These are phyloP conservation scores for Pythium brassicae DNA, from an alignment of 352 stramenopile genomes.

Conservation along the genomic window DNA sequence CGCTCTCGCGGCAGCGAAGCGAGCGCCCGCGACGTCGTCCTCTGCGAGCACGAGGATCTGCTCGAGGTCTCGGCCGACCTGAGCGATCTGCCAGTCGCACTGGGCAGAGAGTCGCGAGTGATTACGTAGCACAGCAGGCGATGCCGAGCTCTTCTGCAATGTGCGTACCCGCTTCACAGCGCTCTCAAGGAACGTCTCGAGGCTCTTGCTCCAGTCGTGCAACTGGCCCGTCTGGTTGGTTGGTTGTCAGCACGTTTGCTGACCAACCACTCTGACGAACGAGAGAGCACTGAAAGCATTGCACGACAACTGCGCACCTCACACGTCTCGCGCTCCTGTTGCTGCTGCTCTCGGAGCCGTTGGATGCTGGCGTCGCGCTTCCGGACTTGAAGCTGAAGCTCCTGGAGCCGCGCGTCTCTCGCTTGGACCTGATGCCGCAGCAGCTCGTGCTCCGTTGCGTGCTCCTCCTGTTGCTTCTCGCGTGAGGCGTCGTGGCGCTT, in stretches of 20 bases:
- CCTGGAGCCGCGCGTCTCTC: slow-evolving; percentile 20
- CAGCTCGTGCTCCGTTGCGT: slow-evolving; percentile 19
- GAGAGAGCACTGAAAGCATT: neutral
- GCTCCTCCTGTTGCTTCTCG: slow-evolving; percentile 2
- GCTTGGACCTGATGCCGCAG: slow-evolving; percentile 17
- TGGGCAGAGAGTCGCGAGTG: slow-evolving; percentile 10
- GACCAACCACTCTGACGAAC: too few species aligned
- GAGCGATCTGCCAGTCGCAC: slow-evolving; percentile 47
- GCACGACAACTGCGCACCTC: slow-evolving; percentile 14
- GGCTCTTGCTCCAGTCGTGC: slow-evolving; percentile 20
- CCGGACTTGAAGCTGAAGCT: neutral
- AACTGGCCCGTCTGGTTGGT: slow-evolving; percentile 10
- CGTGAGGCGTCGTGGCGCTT: slow-evolving; percentile 6
- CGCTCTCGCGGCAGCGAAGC: slow-evolving; percentile 51
- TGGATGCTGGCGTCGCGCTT: slow-evolving; percentile 5
- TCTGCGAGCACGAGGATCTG: slow-evolving; percentile 42
- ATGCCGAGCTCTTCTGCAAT: neutral
- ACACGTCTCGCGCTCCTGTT: slow-evolving; percentile 1
- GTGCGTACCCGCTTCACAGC: slow-evolving; percentile 16
- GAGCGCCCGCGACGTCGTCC: slow-evolving; percentile 27
- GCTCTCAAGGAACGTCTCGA: slow-evolving; percentile 33
- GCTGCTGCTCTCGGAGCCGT: slow-evolving; percentile 8
- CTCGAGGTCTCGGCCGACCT: slow-evolving; percentile 36
- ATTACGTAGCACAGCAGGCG: neutral
- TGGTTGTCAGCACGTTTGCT: neutral